A percentile compares a stretch with the other conserved stretches of the same genome.
phyloP scores from a whole-genome alignment of 768 basidiomycete species.

The Stropharia rugosoannulata region DNA sequence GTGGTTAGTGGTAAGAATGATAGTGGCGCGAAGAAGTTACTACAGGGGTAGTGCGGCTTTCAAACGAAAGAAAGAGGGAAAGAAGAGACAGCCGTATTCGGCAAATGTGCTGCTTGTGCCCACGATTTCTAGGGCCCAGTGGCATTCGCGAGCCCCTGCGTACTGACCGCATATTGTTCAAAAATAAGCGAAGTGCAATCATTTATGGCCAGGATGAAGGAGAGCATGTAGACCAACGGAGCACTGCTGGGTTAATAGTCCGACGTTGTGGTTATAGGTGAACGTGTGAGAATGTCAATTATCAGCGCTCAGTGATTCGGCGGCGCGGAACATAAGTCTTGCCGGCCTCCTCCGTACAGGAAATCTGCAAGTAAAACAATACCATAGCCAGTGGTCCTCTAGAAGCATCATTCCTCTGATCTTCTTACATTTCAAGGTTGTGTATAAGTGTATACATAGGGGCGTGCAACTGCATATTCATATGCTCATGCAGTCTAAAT shows the following conservation, averaged over 20 bases:
- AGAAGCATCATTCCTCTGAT: too few relatives aligned
- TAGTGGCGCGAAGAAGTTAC: not conserved
- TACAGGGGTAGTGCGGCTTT: not conserved
- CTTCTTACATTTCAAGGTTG: too few relatives aligned
- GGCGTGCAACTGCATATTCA: too few relatives aligned
- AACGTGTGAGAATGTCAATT: not conserved
- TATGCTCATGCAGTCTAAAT: too few relatives aligned
- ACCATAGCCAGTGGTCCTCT: too few relatives aligned
- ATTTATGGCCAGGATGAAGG: not conserved
- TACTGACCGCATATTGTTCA: not conserved
- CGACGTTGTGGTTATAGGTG: not conserved
- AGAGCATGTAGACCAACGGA: not conserved
- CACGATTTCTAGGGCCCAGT: constrained; percentile 8
- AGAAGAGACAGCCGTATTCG: constrained; percentile 16
- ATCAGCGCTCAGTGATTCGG: too few relatives aligned
- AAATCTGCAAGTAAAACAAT: too few relatives aligned
- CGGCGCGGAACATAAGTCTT: not conserved
- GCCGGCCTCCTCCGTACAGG: not conserved
- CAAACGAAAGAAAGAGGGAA: constrained; percentile 14
- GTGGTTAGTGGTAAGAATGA: not conserved
- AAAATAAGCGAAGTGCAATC: not conserved
- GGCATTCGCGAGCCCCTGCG: not conserved
- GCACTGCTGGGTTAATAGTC: not conserved
- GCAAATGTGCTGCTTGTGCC: constrained; percentile 15
- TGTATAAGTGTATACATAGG: too few relatives aligned